Conservation (phyloP, 371 early-diverging fungal species). For the Conidiobolus incongruus region DNA sequence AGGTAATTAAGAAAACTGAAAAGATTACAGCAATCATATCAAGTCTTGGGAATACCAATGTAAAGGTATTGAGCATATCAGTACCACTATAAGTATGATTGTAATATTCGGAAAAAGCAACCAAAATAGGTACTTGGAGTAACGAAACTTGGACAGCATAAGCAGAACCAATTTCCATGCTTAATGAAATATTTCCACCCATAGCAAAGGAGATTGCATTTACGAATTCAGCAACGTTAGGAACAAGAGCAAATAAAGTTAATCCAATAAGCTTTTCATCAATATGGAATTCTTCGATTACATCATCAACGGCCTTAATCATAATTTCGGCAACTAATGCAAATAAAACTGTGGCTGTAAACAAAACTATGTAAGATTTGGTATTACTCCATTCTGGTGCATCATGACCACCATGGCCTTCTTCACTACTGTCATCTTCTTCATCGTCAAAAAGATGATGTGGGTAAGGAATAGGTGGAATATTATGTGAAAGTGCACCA, state of each 20-base stretch:
- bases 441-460: too few relatives aligned
- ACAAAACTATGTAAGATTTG: constrained; percentile 56
- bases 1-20: constrained; percentile 64
- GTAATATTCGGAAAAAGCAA: constrained; percentile 55
- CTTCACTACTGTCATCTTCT: constrained; percentile 26
- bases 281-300: constrained; percentile 31
- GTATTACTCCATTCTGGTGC: constrained; percentile 77
- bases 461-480: too few relatives aligned
- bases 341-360: constrained; percentile 65
- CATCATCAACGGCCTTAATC: constrained; percentile 50
- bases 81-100: constrained; percentile 17
- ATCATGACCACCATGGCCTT: constrained; percentile 65
- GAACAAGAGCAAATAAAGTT: constrained; percentile 80
- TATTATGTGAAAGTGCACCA: too few relatives aligned
- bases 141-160: constrained; percentile 92
- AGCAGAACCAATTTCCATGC: constrained; percentile 88
- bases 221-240: constrained; percentile 92
- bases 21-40: constrained; percentile 71
- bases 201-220: constrained; percentile 91
- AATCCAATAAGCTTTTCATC: constrained; percentile 77
- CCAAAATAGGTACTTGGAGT: constrained; percentile 82
- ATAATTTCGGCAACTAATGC: constrained; percentile 69
- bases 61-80: constrained; percentile 14
- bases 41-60: constrained; percentile 80
- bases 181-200: constrained; percentile 75